A percentile compares a stretch with the other conserved stretches of the same genome.
Evolutionary conservation across 257 asterid species (phyloP).

Genomic region (Fraxinus americana): DNA sequence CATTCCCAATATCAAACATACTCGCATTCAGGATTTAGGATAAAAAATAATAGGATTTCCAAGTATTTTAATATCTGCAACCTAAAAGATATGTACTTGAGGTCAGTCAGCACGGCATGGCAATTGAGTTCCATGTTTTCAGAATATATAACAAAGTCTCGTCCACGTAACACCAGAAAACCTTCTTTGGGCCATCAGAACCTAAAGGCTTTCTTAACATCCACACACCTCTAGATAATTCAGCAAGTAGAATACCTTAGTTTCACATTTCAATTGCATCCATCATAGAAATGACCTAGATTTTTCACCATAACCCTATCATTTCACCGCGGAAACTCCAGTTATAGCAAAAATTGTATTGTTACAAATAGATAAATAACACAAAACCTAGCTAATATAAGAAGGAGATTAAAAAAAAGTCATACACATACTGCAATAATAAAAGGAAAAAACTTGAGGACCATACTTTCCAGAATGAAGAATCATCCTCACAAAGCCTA

Average conservation of each 20-base stretch:
- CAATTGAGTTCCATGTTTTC: not conserved
- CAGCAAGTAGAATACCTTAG: not conserved
- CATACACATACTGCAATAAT: not conserved
- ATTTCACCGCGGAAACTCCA: not conserved
- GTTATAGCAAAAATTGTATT: not conserved
- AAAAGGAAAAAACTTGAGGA: constrained; percentile 3
- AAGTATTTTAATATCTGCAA: not conserved
- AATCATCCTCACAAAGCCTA: constrained; percentile 82
- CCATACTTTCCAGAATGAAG: constrained; percentile 89
- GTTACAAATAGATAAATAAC: not conserved
- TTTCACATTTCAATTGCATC: not conserved
- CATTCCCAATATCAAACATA: not conserved
- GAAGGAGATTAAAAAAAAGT: not conserved
- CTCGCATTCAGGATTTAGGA: not conserved
- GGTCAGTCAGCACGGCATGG: not conserved
- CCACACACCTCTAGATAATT: not conserved
- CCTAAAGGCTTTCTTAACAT: not conserved
- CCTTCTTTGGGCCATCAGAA: not conserved
- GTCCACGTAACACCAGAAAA: not conserved
- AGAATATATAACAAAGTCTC: not conserved
- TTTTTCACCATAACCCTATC: not conserved
- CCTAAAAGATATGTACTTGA: not conserved
- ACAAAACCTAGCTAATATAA: not conserved
- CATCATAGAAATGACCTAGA: not conserved
- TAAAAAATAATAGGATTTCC: not conserved